These are phyloP conservation scores for Schizonepeta tenuifolia DNA, from an alignment of 257 asterid genomes.

Conservation along the genomic window DNA sequence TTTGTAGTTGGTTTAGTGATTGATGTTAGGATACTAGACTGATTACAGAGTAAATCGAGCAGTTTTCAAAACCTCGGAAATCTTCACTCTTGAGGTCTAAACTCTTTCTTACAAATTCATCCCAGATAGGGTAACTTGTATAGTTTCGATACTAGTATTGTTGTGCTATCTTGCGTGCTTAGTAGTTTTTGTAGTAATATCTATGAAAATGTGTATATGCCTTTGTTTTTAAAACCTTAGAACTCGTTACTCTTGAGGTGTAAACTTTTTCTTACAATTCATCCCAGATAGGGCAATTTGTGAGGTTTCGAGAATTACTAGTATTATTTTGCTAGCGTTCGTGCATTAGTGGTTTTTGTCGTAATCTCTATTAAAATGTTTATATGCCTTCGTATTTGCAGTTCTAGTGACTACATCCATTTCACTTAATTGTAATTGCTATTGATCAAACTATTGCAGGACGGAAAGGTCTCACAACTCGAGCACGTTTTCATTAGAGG, in stretches of 20 bases:
- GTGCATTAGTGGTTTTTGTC: neutral
- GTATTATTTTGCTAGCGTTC: neutral
- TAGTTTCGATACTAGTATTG: neutral
- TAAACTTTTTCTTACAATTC: neutral
- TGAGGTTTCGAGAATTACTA: neutral
- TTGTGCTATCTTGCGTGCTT: too few relatives aligned
- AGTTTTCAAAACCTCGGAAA: neutral
- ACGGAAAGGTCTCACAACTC: constrained; percentile 88
- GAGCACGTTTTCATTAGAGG: constrained; percentile 98
- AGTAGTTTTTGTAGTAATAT: too few relatives aligned
- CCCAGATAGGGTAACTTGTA: neutral
- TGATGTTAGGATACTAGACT: neutral
- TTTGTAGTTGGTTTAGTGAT: too few relatives aligned
- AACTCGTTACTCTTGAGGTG: neutral
- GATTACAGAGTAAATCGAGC: neutral
- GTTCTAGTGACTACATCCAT: neutral
- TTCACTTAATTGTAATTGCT: neutral
- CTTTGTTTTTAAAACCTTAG: neutral
- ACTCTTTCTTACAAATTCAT: neutral
- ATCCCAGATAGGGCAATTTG: neutral
- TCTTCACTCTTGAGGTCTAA: neutral
- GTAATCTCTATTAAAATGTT: neutral
- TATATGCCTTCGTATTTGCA: neutral
- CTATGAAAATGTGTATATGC: too few relatives aligned
- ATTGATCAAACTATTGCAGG: constrained; percentile 51